Base-by-base conservation (phyloP, 495 filamentous ascomycete species). In the Trichoderma erinaceum region DNA sequence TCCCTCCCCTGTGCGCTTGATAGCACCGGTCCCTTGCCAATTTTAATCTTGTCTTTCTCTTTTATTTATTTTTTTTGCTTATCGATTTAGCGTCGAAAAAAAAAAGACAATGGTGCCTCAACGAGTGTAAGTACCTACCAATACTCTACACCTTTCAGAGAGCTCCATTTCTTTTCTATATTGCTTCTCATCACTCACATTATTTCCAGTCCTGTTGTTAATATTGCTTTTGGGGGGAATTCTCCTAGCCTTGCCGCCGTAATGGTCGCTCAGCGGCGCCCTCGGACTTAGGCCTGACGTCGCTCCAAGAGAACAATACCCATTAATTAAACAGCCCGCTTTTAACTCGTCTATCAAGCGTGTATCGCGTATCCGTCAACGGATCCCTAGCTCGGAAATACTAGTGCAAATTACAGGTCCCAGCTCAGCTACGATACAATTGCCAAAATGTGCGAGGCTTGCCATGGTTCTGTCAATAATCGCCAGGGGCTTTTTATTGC, bases 271-370 rank as follows among this genome's bases (percentile, higher is more conserved):
- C 25, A 23, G 23, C 56, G 27, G 27, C 56, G 56, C 27, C 23
- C 7, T 61, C 56, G 56, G 56, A 3, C 4, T 32, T 61, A 10
- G 56, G 56, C 56, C 29, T 61, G 27, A 61, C 21, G 48, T 21
- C 18, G 48, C 10, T 52, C 48, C 10, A 32, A 61, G 27, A 25
- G 56, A 7, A 61, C 56, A 61, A 38, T 15, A 32, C 56, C 27
- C 56, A 16, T 61, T 32, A 35, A 61, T 61, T 29, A 61, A n/a
- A n/a, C 56, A 61, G 56, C 56, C 56, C 56, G 35, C 56, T 61
- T 18, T 29, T 21, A 3, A 11, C 27, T 61, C 56, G 56, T 35
- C 16, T 61, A 61, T 61, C 56, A 61, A 25, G 56, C 56, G 56
- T 61, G 56, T 29, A 61, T 61, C 56, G 56, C 56, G 23, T 61